A percentile compares a stretch with the other conserved stretches of the same genome.
Evolutionary conservation across 2,329 filamentous ascomycete genomes (phyloP).

Genomic region (Conoideocrella luteorostrata): DNA sequence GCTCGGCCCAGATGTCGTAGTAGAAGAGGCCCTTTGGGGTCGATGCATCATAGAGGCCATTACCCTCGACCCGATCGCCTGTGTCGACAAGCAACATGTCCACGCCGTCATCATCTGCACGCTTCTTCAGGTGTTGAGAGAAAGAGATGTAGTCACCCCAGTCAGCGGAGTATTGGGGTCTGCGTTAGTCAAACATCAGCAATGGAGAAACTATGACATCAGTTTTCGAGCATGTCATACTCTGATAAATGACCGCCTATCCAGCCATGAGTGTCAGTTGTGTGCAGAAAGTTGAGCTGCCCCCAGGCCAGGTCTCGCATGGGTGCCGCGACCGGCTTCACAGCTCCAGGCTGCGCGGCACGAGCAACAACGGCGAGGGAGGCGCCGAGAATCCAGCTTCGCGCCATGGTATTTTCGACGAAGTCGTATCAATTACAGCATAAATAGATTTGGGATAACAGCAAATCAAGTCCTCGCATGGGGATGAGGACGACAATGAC

Average conservation of each 20-base stretch:
- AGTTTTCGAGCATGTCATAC: no score
- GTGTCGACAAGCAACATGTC: slow-evolving; percentile 95
- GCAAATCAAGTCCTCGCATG: no score
- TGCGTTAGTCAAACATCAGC: slow-evolving; percentile 24
- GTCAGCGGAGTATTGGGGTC: slow-evolving; percentile 86
- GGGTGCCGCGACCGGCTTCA: slow-evolving; percentile 69
- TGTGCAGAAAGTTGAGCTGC: slow-evolving; percentile 96
- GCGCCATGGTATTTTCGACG: slow-evolving; percentile 18
- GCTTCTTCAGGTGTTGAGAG: slow-evolving; percentile 70
- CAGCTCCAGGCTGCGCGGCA: slow-evolving; percentile 70
- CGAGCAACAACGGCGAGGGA: slow-evolving; percentile 26
- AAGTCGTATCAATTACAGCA: neutral
- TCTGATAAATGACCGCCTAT: slow-evolving; percentile 89
- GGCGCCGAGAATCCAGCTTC: slow-evolving; percentile 17
- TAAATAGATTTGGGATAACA: no score
- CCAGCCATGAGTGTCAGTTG: slow-evolving; percentile 95
- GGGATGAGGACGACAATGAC: no score
- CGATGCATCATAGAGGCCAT: slow-evolving; percentile 88
- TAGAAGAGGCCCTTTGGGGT: slow-evolving; percentile 82
- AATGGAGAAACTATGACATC: neutral
- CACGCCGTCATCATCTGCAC: slow-evolving; percentile 68
- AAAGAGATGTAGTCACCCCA: slow-evolving; percentile 99
- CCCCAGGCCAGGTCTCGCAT: slow-evolving; percentile 83
- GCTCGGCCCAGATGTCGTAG: slow-evolving; percentile 78
- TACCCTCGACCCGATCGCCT: slow-evolving; percentile 88